These are phyloP conservation scores for Pythium apleroticum DNA, from an alignment of 352 stramenopile species.

Conservation along the genomic window DNA sequence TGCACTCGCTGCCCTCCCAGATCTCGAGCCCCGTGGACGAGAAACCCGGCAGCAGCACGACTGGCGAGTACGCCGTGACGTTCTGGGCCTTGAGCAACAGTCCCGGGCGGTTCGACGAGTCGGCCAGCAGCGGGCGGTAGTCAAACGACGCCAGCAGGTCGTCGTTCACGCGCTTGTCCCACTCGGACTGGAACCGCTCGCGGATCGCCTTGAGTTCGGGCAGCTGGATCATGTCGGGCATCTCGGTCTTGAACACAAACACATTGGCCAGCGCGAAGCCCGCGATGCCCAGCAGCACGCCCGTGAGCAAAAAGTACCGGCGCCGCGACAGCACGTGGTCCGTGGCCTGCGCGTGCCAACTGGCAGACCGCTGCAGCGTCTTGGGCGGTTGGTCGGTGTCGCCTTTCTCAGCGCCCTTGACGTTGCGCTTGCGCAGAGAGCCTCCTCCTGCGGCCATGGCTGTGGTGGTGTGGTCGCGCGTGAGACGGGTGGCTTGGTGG, in stretches of 20 bases:
- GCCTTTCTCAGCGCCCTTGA: conserved; percentile 7
- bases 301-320: conserved; percentile 68
- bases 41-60: conserved; percentile 94
- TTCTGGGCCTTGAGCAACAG: conserved; percentile 49
- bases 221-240: conserved; percentile 44
- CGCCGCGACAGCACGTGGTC: conserved; percentile 60
- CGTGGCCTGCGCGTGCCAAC: conserved; percentile 53
- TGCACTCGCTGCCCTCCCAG: conserved; percentile 91
- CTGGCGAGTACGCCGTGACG: conserved; percentile 58
- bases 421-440: conserved; percentile 28
- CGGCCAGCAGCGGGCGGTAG: conserved; percentile 46
- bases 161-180: conserved; percentile 64
- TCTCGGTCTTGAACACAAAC: conserved; percentile 49
- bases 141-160: conserved; percentile 66
- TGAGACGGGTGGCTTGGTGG: background rate
- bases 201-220: conserved; percentile 46
- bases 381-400: conserved; percentile 3
- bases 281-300: conserved; percentile 54
- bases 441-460: background rate
- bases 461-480: background rate
- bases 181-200: conserved; percentile 70
- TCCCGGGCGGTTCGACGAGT: conserved; percentile 39
- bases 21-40: conserved; percentile 93
- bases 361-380: conserved; percentile 42
- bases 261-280: conserved; percentile 44